A percentile compares a stretch with the other conserved stretches of the same genome.
Conservation (phyloP, 2,329 filamentous ascomycete genomes). For the Monosporascus sp. region DNA sequence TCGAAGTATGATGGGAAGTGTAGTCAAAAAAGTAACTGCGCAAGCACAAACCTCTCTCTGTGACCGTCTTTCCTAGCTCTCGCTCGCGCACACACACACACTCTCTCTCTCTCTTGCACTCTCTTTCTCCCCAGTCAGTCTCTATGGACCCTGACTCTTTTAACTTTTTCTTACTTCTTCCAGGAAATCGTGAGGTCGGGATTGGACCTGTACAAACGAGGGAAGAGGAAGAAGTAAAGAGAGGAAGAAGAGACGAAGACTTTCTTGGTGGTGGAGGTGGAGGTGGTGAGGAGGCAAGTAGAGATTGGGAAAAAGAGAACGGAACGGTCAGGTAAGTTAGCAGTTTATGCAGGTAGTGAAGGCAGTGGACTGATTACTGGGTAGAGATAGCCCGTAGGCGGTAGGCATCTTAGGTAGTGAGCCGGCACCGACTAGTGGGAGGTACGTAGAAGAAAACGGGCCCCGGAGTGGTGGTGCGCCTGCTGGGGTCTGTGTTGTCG, state of each 20-base stretch:
- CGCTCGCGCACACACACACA: slow-evolving; percentile 3
- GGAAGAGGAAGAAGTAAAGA: slow-evolving; percentile 30
- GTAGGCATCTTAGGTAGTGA: background rate
- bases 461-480: background rate
- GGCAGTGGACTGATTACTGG: background rate
- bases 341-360: background rate
- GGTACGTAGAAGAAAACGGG: background rate
- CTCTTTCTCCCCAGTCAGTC: slow-evolving; percentile 8
- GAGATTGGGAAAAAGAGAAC: slow-evolving; percentile 8
- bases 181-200: slow-evolving; percentile 31
- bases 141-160: slow-evolving; percentile 15
- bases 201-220: slow-evolving; percentile 21
- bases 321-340: slow-evolving; percentile 6
- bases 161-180: background rate
- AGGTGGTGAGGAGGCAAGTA: slow-evolving; percentile 17
- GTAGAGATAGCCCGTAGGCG: background rate
- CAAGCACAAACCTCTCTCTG: background rate
- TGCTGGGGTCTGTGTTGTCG: background rate
- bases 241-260: slow-evolving; percentile 26
- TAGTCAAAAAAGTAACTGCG: background rate
- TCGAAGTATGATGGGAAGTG: background rate
- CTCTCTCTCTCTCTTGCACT: slow-evolving; percentile 6
- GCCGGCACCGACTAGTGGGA: background rate
- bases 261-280: slow-evolving; percentile 22
- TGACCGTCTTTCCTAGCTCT: background rate